Evolutionary conservation across 192 early-diverging fungal species (phyloP).

Genomic region (Coemansia aciculifera): DNA sequence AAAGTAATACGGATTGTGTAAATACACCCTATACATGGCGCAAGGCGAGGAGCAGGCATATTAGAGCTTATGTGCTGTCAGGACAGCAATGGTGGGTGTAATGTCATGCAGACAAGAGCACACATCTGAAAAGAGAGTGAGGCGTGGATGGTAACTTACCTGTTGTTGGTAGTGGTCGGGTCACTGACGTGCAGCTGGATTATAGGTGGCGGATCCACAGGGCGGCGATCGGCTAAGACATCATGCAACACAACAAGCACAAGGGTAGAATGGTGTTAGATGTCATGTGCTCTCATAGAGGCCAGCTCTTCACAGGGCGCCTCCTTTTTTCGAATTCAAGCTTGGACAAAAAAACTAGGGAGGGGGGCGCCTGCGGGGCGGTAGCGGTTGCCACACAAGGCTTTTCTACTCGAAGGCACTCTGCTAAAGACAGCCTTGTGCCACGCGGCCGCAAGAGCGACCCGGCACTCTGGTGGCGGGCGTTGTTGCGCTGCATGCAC

Average conservation of each 20-base stretch:
- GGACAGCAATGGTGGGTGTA: background rate
- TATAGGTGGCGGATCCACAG: conserved; percentile 57
- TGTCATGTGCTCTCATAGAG: background rate
- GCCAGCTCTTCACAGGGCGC: background rate
- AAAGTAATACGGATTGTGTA: conserved; percentile 92
- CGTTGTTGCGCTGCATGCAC: conserved; percentile 1
- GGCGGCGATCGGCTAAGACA: conserved; percentile 54
- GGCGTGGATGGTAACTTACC: conserved; percentile 26
- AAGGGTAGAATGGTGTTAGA: background rate
- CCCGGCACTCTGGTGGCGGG: conserved; percentile 7
- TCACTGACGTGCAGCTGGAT: conserved; percentile 55
- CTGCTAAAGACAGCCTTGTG: background rate
- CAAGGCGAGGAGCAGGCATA: background rate
- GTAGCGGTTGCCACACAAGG: background rate
- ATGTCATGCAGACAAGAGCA: background rate
- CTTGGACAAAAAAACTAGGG: background rate
- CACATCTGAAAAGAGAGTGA: background rate
- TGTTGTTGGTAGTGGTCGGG: conserved; percentile 42
- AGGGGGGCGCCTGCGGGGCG: background rate
- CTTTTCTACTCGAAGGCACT: background rate
- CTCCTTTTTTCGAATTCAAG: background rate
- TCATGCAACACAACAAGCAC: background rate
- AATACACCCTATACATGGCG: conserved; percentile 31
- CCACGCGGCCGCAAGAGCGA: background rate
- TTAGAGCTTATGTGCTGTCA: background rate